Evolutionary conservation across 2,329 filamentous ascomycete species (phyloP).

Genomic region (Trichothecium roseum): DNA sequence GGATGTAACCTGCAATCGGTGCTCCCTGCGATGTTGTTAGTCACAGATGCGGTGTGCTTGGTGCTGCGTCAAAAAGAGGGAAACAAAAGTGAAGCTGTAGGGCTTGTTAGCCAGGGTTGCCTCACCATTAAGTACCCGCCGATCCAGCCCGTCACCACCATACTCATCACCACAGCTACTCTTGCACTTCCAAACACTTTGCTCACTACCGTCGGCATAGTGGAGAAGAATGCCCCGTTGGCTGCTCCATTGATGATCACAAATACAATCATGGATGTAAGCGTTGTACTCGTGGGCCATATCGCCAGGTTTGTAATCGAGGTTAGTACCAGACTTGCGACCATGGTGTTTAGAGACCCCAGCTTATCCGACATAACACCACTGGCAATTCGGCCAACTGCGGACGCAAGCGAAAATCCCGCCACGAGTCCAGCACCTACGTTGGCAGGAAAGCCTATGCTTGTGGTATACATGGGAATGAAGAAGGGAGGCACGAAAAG

Average conservation of each 20-base stretch:
- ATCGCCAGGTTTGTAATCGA: constrained; percentile 48
- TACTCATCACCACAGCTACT: constrained; percentile 47
- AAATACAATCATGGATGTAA: constrained; percentile 45
- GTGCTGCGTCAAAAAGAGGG: neutral
- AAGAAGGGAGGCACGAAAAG: constrained; percentile 7
- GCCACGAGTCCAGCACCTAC: constrained; percentile 48
- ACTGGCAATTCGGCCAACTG: constrained; percentile 42
- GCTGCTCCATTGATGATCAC: constrained; percentile 48
- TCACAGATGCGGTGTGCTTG: neutral
- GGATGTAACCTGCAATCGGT: constrained; percentile 50
- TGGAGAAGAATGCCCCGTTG: constrained; percentile 54
- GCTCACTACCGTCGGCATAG: constrained; percentile 52
- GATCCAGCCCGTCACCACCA: constrained; percentile 51
- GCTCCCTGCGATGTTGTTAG: constrained; percentile 27
- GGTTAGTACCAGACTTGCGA: constrained; percentile 38
- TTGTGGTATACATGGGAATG: constrained; percentile 33
- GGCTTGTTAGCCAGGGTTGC: constrained; percentile 5
- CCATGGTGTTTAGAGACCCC: constrained; percentile 45
- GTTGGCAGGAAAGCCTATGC: constrained; percentile 40
- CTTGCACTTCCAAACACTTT: constrained; percentile 46
- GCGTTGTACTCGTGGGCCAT: constrained; percentile 46
- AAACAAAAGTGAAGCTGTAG: no score
- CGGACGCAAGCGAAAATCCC: constrained; percentile 51
- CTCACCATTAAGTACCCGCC: constrained; percentile 49
- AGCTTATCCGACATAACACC: constrained; percentile 43